Base-by-base conservation (phyloP, 208 protist genomes). In the Wallacemonas sp. region DNA sequence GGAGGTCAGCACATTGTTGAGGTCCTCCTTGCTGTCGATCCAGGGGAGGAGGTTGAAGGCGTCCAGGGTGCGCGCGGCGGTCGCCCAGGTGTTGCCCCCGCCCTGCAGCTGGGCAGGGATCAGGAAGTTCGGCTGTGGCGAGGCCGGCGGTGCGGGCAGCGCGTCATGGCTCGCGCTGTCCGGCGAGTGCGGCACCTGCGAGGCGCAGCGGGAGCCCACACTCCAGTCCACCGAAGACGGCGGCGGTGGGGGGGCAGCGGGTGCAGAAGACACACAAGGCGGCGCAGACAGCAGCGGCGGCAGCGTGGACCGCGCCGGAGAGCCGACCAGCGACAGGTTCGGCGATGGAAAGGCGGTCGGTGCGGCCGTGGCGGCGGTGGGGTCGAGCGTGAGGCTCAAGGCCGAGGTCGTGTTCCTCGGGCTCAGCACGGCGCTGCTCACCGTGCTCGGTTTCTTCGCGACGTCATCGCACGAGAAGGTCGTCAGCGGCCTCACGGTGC, bases 1-100 rank as follows among this genome's bases (percentile, higher is more conserved):
- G n/a, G 52, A 59, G 7, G 52, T 41, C 16, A 59, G 0, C 7
- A 59, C 52, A 18, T 59, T 59, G 52, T 59, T 59, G 12, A 59
- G 11, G 32, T 59, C 52, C 20, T 59, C 52, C 52, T 59, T 59
- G 31, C 52, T 59, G 20, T 59, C 52, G 12, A 59, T n/a, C 52
- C 52, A 59, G 10, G 52, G 52, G 29, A 59, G 52, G 25, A 59
- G 4, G 52, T 41, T 26, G 52, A 25, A 3, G 4, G 31, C 22
- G 20, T 59, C 52, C 31, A 59, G 25, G 10, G 52, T 42, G 52
- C 52, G 52, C 31, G 28, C 5, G 29, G 48, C 8, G 8, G 48
- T 4, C 22, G 8, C 25, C 48, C 7, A 3, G 36, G 10, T 0
- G 36, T 14, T 14, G 36, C 36, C 36, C 10, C 36, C 36, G 14